Base-by-base conservation (phyloP, 2,329 filamentous ascomycete genomes). In the Penicillium psychrosexuale region DNA sequence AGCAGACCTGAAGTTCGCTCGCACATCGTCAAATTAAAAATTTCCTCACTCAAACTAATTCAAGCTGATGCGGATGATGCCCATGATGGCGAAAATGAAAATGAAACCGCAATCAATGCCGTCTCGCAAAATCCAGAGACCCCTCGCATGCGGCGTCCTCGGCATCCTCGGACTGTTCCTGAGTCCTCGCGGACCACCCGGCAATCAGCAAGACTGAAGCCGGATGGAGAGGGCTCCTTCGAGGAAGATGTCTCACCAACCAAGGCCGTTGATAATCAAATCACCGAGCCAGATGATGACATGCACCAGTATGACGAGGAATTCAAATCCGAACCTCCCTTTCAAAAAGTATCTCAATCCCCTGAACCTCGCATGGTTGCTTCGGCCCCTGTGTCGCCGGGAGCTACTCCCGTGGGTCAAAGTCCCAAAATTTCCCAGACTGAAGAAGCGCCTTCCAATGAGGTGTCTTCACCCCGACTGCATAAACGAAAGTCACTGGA, bases 181-280 rank as follows among this genome's bases (percentile, higher is more conserved):
- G 71, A 73, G 56, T 68, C 67, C 4, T 69, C 66, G 13, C 60
- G 67, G 39, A 67, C 70, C 27, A 71, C 70, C 19, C 67, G 72
- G 40, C 66, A 69, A 55, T 74, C 72, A 13, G 65, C 70, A 31
- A 66, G 71, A 53, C 56, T 71, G 13, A 70, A 66, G 55, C 60
- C 64, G 6, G 61, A 62, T 36, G 56, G 51, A 22, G 57, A 63
- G 30, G 49, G 58, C n/a, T 49, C 57, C 34, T 54, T 58, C n/a
- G 62, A 67, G 19, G 59, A 64, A 34, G 59, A 53, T 11, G 30
- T 43, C 13, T 49, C 55, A 3, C 42, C 61, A 5, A 58, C 47
- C 30, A 63, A 59, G 37, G 31, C 30, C 12, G 46, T 38, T 5
- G 60, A 57, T 1, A 37, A 48, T 17, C 58, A 60, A 40, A 43